Percentiles rank a stretch among this genome's conserved stretches.
These are phyloP conservation scores for Erigeron philadelphicus DNA, from an alignment of 140 eudicot genomes.

Conservation along the genomic window DNA sequence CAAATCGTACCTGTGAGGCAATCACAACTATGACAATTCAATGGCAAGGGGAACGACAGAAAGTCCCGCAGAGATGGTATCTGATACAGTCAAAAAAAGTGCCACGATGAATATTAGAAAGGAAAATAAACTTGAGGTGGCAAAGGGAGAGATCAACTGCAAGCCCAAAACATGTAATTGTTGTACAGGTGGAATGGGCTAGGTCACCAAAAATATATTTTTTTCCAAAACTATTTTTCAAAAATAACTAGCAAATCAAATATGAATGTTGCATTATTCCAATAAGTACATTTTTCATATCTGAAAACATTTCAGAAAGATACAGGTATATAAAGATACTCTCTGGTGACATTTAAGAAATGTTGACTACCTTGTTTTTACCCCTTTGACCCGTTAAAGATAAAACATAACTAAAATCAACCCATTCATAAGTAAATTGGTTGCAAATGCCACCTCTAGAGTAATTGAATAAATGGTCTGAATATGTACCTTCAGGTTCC, in stretches of 20 bases:
- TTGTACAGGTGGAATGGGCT: neutral
- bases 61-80: conserved; percentile 27
- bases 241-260: neutral
- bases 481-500: conserved; percentile 61
- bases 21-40: conserved; percentile 31
- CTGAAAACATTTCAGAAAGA: no score
- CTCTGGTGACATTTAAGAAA: no score
- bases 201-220: neutral
- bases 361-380: neutral
- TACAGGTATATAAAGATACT: neutral
- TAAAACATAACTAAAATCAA: neutral
- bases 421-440: neutral
- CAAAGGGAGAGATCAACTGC: neutral
- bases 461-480: neutral
- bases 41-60: conserved; percentile 30
- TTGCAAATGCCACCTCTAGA: neutral
- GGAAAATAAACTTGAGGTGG: neutral
- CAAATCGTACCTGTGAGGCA: conserved; percentile 27
- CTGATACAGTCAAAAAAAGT: conserved; percentile 23
- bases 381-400: neutral
- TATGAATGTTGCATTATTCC: neutral
- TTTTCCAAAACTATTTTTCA: neutral
- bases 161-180: neutral
- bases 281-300: no score
- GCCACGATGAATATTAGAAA: neutral